phyloP scores from a whole-genome alignment of 768 basidiomycete species.

The Termitomyces sp. region DNA sequence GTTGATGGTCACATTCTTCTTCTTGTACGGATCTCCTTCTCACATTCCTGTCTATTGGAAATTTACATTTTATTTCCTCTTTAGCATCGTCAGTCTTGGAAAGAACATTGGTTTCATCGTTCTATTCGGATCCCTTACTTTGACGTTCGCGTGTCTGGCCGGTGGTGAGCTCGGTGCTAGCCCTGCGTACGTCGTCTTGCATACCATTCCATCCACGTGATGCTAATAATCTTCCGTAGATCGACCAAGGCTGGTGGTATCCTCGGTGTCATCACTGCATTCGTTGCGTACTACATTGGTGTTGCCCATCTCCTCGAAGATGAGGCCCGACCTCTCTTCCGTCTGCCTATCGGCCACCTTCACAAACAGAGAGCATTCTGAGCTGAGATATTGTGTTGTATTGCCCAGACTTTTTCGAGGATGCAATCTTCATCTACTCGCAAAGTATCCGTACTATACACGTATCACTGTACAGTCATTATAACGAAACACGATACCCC shows the following conservation, averaged over 20 bases:
- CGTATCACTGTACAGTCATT: not conserved
- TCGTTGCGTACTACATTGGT: constrained; percentile 47
- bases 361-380: constrained; percentile 9
- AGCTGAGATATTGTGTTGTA: not conserved
- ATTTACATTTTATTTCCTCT: not conserved
- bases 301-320: constrained; percentile 38
- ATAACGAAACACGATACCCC: not conserved
- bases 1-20: constrained; percentile 68
- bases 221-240: constrained; percentile 16
- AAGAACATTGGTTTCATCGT: constrained; percentile 37
- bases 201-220: too few species aligned
- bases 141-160: constrained; percentile 42
- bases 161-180: constrained; percentile 31
- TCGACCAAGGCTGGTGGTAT: constrained; percentile 40
- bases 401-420: not conserved
- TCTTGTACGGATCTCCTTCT: constrained; percentile 54
- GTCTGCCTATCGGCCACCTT: constrained; percentile 42
- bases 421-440: not conserved
- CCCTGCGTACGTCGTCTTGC: constrained; percentile 21
- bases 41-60: not conserved
- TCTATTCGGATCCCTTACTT: constrained; percentile 32
- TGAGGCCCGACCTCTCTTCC: constrained; percentile 35
- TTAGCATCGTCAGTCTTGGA: constrained; percentile 35
- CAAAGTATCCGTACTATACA: not conserved
- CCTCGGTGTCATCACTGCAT: constrained; percentile 41